These are phyloP conservation scores for Entomophthora muscae DNA, from an alignment of 371 early-diverging fungal species.

Conservation along the genomic window DNA sequence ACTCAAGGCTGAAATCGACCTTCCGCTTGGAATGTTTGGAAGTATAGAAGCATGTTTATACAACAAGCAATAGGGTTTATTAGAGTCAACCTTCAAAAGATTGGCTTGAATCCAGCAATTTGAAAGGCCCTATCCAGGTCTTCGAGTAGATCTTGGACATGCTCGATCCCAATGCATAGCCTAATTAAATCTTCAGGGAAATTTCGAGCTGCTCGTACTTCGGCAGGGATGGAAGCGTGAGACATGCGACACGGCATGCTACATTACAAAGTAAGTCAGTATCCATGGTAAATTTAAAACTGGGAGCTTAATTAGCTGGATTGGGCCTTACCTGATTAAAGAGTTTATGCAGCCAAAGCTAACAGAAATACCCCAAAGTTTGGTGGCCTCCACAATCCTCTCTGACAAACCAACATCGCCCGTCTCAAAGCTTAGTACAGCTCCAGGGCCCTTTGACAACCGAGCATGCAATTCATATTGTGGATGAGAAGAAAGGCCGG, in stretches of 20 bases:
- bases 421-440: constrained; percentile 86
- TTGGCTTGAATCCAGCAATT: constrained; percentile 28
- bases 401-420: constrained; percentile 67
- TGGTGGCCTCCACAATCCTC: constrained; percentile 64
- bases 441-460: constrained; percentile 76
- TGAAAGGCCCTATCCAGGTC: constrained; percentile 65
- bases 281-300: no score
- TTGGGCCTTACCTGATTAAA: constrained; percentile 72
- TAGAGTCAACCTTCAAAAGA: no score
- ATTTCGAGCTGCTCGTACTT: constrained; percentile 62
- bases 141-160: constrained; percentile 74
- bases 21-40: no score
- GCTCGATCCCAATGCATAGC: constrained; percentile 94
- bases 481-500: constrained; percentile 73
- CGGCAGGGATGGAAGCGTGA: constrained; percentile 87
- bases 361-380: constrained; percentile 81
- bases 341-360: constrained; percentile 95
- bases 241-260: constrained; percentile 97
- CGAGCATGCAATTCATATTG: constrained; percentile 64
- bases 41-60: no score
- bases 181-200: constrained; percentile 91
- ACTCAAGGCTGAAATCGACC: no score
- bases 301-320: no score
- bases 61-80: no score
- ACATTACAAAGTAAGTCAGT: no score